Percentiles rank a stretch among this genome's conserved stretches.
Evolutionary conservation across 1,284 basidiomycete species (phyloP).

Genomic region (Boletus holoroseus): DNA sequence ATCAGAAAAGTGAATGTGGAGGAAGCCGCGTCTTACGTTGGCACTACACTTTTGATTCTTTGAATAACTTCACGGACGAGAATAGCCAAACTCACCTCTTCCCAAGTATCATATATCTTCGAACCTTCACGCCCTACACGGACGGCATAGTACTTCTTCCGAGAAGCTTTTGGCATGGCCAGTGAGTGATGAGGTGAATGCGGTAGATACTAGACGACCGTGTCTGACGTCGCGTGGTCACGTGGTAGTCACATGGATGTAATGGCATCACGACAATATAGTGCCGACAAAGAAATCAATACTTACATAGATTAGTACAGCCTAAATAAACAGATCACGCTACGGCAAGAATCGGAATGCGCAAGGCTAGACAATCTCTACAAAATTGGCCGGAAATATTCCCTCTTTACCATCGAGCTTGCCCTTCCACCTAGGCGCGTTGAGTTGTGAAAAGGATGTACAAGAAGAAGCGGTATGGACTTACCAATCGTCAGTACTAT

Average conservation of each 20-base stretch:
- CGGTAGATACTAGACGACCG: neutral
- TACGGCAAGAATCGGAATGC: neutral
- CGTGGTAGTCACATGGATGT: neutral
- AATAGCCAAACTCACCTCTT: conserved; percentile 38
- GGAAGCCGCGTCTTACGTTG: conserved; percentile 28
- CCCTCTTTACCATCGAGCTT: conserved; percentile 44
- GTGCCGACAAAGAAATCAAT: neutral
- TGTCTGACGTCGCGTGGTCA: neutral
- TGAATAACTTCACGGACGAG: neutral
- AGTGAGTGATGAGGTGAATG: neutral
- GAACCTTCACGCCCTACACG: conserved; percentile 48
- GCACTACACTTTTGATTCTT: conserved; percentile 36
- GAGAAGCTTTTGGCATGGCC: conserved; percentile 31
- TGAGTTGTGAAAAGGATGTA: conserved; percentile 4
- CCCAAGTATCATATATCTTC: conserved; percentile 51
- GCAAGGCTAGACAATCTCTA: conserved; percentile 44
- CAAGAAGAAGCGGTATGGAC: conserved; percentile 13
- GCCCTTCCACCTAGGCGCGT: conserved; percentile 64
- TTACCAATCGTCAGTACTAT: conserved; percentile 76
- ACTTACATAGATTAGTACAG: conserved; percentile 1
- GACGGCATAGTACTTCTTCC: conserved; percentile 55
- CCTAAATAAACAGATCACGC: conserved; percentile 1
- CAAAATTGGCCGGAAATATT: conserved; percentile 62
- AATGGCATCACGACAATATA: neutral
- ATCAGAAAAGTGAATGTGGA: conserved; percentile 2